These are phyloP conservation scores for Clonostachys byssicola DNA, from an alignment of 2,329 filamentous ascomycete species.

Conservation along the genomic window DNA sequence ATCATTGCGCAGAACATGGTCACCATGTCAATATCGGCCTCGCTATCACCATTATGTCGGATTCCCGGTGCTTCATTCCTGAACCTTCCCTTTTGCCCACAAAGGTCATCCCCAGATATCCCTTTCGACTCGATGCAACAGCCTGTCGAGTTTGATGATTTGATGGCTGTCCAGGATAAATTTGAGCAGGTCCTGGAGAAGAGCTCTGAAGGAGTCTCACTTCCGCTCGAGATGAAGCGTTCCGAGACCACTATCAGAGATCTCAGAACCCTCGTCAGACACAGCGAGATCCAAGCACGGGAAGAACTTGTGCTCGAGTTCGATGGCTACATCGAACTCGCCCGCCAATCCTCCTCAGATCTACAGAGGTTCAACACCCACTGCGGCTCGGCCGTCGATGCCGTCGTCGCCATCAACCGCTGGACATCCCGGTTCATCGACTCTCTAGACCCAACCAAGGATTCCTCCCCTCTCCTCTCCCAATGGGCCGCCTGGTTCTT, in stretches of 20 bases:
- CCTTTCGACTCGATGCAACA: slow-evolving; percentile 9
- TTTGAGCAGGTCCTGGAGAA: slow-evolving; percentile 74
- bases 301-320: slow-evolving; percentile 74
- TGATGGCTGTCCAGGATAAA: slow-evolving; percentile 70
- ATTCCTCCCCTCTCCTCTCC: background rate
- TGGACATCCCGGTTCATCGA: slow-evolving; percentile 71
- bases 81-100: slow-evolving; percentile 59
- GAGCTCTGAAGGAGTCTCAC: slow-evolving; percentile 57
- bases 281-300: slow-evolving; percentile 62
- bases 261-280: slow-evolving; percentile 66
- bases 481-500: slow-evolving; percentile 35
- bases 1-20: slow-evolving; percentile 60
- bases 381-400: slow-evolving; percentile 70
- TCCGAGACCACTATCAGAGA: slow-evolving; percentile 72
- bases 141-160: slow-evolving; percentile 64
- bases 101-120: background rate
- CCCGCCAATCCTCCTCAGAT: slow-evolving; percentile 58
- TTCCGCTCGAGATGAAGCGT: slow-evolving; percentile 77
- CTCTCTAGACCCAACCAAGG: slow-evolving; percentile 39
- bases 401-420: slow-evolving; percentile 68
- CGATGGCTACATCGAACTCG: slow-evolving; percentile 68
- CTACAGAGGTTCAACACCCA: slow-evolving; percentile 74
- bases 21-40: slow-evolving; percentile 53
- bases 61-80: slow-evolving; percentile 62
- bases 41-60: slow-evolving; percentile 65